Evolutionary conservation across 2,329 filamentous ascomycete species (phyloP), one percentile per base, ranked within the genome.

Genomic region (Acrodontium crateriforme): DNA sequence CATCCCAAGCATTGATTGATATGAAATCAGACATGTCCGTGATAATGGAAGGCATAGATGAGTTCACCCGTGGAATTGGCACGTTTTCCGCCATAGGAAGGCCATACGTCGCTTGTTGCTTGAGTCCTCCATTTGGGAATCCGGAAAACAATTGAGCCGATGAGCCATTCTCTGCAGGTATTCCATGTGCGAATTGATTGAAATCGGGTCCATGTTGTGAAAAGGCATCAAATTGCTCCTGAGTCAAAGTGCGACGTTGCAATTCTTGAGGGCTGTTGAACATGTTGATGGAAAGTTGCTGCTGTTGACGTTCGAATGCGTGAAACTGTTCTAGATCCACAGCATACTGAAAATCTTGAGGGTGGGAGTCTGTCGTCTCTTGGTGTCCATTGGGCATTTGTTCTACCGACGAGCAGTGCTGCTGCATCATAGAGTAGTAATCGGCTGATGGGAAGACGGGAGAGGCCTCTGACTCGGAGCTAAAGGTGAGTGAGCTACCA

Each of bases 141-240:
- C 29, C 27, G 9, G 35, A 33, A 28, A 39, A 17, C 26, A 37
- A 35, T 14, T 21, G 29, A n/a, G n/a, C n/a, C n/a, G n/a, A n/a
- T n/a, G n/a, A n/a, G n/a, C n/a, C n/a, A n/a, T n/a, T n/a, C n/a
- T n/a, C n/a, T n/a, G n/a, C n/a, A n/a, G n/a, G n/a, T n/a, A n/a
- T n/a, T n/a, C n/a, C n/a, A n/a, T n/a, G n/a, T n/a, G n/a, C n/a
- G n/a, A n/a, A n/a, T n/a, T n/a, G n/a, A n/a, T n/a, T n/a, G n/a
- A n/a, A n/a, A n/a, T n/a, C n/a, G n/a, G n/a, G n/a, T 6, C 36
- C 40, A 16, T 36, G 39, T 16, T 49, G 46, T n/a, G 45, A 35
- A 19, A 50, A 47, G 4, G 46, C 50, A 29, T 54, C 44, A 32
- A 53, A 54, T 28, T 49, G 46, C 25, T 50, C 51, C 29, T 54